Base-by-base conservation (phyloP, 805 yeast species). In the Ogataea trehalophila region DNA sequence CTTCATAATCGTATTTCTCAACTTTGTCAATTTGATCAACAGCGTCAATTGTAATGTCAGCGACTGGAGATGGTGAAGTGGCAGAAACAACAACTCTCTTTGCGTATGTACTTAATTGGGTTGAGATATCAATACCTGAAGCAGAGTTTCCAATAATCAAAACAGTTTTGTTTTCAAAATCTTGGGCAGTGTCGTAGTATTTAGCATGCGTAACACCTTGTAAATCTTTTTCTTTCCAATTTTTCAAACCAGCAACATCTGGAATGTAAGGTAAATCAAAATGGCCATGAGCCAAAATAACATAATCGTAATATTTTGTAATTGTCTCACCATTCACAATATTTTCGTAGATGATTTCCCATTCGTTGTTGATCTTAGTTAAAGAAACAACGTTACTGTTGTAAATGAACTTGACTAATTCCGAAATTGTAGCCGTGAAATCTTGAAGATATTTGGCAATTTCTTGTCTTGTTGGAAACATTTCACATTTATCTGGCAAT, bases 71-170 rank as follows among this genome's bases (percentile, higher is more conserved):
- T 17, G 59, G 59, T 33, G 66, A 58, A 11, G 58, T 47, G 17
- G 67, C 54, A 3, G 69, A 64, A 47, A 65, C 56, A 8, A 57
- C 46, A 40, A 66, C 63, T 37, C 52, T 51, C n/a, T 55, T 54
- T 2, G 69, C 60, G 20, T 52, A 57, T 1, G 70, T 63, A 23
- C 58, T 53, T 23, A 63, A 45, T 46, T 66, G 70, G 6, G 67
- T 62, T 4, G 69, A 60, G 31, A 66, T 62, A 59, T 89, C 96
- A 17, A 80, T 76, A 26, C 92, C 96, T 31, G 89, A 81, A 2
- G 94, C 85, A 11, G 83, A 80, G 56, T 82, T 64, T 39, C 71
- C 71, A 33, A 67, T 51, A 22, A 67, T 59, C 22, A 67, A 47
- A 8, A 74, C 74, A 8, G 57, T 66, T 49, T 70, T 59, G 38